These are phyloP conservation scores for Alternaria sp. DNA, from an alignment of 2,329 filamentous ascomycete species.

Conservation along the genomic window DNA sequence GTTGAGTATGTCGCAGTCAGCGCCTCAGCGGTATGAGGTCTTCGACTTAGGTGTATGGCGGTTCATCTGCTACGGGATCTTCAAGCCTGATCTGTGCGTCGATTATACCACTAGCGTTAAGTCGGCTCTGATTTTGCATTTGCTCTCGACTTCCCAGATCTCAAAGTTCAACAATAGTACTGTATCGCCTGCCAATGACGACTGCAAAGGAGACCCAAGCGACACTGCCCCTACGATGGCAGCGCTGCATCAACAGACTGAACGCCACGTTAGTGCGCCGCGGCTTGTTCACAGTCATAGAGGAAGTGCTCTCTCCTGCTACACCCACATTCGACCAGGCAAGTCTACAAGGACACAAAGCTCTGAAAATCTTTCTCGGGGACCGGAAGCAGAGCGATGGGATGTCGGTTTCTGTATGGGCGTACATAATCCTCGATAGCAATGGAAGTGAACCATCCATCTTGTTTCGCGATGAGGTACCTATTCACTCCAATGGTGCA, in stretches of 20 bases:
- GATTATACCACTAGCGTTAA: background rate
- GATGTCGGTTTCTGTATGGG: background rate
- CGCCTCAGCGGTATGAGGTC: background rate
- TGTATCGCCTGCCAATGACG: background rate
- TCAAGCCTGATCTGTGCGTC: background rate
- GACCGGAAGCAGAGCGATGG: background rate
- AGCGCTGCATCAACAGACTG: background rate
- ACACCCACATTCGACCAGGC: background rate
- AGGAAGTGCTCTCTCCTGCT: background rate
- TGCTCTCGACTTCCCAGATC: background rate
- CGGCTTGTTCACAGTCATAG: background rate
- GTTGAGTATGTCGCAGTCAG: background rate
- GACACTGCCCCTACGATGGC: background rate
- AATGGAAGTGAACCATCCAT: background rate
- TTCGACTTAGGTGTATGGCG: background rate
- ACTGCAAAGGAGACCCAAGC: background rate
- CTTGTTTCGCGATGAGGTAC: background rate
- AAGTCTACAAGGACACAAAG: background rate
- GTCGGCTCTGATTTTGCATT: background rate
- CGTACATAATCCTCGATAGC: background rate
- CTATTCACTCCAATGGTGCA: rapidly evolving
- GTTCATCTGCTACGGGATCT: background rate
- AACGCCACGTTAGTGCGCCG: background rate
- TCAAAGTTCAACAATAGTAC: background rate
- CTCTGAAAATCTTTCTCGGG: background rate